Evolutionary conservation across 2,329 filamentous ascomycete genomes (phyloP), one percentile per base, ranked within the genome.

Genomic region (Cercospora sojina): DNA sequence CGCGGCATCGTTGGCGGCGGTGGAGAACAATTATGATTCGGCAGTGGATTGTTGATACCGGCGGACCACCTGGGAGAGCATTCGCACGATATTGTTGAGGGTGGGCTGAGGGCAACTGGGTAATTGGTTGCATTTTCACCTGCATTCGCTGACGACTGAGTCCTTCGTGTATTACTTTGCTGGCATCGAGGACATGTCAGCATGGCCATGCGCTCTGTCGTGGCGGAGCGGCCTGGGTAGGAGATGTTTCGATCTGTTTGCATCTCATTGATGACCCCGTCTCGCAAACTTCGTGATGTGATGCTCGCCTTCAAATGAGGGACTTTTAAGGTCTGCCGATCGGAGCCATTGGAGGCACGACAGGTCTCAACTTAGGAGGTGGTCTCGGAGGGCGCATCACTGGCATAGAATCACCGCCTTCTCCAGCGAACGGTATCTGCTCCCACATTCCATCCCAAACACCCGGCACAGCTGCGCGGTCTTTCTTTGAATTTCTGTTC

Each of bases 371-470:
- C n/a, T 56, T 32, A 4, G 12, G n/a, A 31, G 35, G 16, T 27
- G 57, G 8, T 32, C 5, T 61, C n/a, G 27, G 29, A n/a, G 16
- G 12, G 13, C 25, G 20, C 23, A 31, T 43, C 16, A 56, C 23
- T 9, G 25, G 41, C 41, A 20, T n/a, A 10, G 8, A 9, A 6
- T 29, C 41, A 35, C 35, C 25, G n/a, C 23, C 59, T 20, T 61
- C 41, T 25, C 62, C 69, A 7, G 59, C 55, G 23, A 23, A 55
- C 7, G 74, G 74, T 38, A 76, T 74, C 68, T 73, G 71, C 38
- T 69, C 41, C 74, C 75, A 76, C 66, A 77, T 73, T 25, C 61
- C 66, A 27, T 74, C 71, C 74, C 73, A 76, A 23, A 74, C 69
- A 1, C 74, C 75, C 13, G 70, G 70, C 9, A 71, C 70, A 23